Conservation (phyloP, 305 asterid species). For the Ilex paraguariensis region DNA sequence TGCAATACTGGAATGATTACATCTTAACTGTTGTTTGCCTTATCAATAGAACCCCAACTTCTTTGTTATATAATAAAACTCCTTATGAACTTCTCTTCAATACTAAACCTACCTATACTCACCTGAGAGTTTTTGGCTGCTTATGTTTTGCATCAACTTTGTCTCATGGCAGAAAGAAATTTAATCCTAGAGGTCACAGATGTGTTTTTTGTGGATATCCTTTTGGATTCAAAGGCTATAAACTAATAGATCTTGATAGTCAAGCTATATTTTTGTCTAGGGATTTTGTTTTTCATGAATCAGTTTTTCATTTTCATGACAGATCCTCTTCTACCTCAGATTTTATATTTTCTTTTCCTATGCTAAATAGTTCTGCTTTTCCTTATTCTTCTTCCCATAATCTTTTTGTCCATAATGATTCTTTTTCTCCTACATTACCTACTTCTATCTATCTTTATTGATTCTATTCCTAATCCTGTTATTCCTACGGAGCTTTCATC, state of each 20-base stretch:
- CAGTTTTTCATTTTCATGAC: background rate
- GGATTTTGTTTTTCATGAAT: background rate
- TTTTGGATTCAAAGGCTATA: background rate
- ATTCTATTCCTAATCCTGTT: background rate
- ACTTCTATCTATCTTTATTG: background rate
- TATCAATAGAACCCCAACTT: background rate
- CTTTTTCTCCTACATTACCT: background rate
- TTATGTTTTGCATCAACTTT: background rate
- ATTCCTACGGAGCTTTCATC: background rate
- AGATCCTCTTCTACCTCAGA: background rate
- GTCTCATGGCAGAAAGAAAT: background rate
- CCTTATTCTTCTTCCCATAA: background rate
- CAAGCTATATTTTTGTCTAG: background rate
- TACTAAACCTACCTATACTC: background rate
- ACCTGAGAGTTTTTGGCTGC: background rate
- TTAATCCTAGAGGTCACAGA: no score
- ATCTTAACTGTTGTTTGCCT: background rate
- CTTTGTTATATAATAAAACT: background rate
- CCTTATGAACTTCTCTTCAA: background rate
- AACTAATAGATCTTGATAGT: background rate
- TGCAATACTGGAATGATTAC: no score
- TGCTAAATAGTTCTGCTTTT: background rate
- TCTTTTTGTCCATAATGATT: no score
- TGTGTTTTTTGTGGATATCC: background rate
- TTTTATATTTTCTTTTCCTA: background rate